A percentile compares a stretch with the other conserved stretches of the same genome.
Evolutionary conservation across 1,284 basidiomycete species (phyloP).

Genomic region (Tausonia pullulans): DNA sequence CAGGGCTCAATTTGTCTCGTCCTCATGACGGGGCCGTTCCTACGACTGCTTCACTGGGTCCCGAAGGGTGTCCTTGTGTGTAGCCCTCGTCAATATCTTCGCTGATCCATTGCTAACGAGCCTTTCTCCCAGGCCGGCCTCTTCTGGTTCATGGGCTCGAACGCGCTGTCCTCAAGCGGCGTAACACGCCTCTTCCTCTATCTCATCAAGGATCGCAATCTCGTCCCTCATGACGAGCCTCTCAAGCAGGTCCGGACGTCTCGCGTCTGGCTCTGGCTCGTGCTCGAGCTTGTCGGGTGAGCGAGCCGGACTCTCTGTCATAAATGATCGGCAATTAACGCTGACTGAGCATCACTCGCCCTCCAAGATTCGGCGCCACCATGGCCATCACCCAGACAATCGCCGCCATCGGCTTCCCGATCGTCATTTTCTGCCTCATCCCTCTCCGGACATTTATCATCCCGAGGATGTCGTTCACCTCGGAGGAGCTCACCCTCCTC

Average conservation of each 20-base stretch:
- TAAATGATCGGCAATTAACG: neutral
- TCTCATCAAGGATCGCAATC: constrained; percentile 59
- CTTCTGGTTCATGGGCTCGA: constrained; percentile 79
- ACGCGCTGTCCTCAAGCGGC: constrained; percentile 69
- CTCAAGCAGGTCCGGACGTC: constrained; percentile 61
- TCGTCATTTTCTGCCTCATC: constrained; percentile 79
- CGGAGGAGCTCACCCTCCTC: constrained; percentile 67
- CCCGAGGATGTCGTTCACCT: constrained; percentile 65
- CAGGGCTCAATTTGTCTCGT: constrained; percentile 64
- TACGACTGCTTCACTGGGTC: constrained; percentile 64
- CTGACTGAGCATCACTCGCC: neutral
- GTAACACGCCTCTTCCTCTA: constrained; percentile 76
- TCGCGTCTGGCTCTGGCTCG: constrained; percentile 64
- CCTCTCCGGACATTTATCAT: constrained; percentile 65
- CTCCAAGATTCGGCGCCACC: neutral
- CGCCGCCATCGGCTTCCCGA: constrained; percentile 80
- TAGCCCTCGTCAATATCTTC: too few species aligned
- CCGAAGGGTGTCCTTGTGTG: constrained; percentile 48
- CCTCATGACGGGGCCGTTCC: constrained; percentile 66
- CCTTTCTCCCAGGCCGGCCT: constrained; percentile 23
- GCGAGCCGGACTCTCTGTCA: constrained; percentile 41
- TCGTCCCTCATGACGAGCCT: constrained; percentile 55
- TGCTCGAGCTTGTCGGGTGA: constrained; percentile 70
- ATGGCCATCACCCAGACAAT: constrained; percentile 72
- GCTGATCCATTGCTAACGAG: too few species aligned